Conservation (phyloP, 192 early-diverging fungal species). For the Gaertneriomyces semiglobifer region DNA sequence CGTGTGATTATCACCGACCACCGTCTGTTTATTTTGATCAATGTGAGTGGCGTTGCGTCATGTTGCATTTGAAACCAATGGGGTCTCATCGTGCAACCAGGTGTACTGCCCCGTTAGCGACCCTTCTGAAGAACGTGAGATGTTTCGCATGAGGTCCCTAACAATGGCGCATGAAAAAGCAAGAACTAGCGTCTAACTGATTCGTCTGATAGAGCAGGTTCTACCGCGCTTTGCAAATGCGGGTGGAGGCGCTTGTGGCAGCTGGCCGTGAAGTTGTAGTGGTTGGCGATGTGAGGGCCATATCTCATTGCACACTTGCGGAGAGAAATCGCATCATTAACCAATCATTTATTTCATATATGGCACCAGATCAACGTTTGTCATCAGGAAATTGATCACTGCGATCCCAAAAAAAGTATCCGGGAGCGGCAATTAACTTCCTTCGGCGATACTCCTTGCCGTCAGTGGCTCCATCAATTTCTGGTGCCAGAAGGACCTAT, state of each 20-base stretch:
- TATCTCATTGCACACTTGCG: neutral
- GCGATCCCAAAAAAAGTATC: slow-evolving; percentile 60
- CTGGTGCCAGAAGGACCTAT: slow-evolving; percentile 57
- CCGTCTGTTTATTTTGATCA: slow-evolving; percentile 69
- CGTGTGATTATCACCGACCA: slow-evolving; percentile 70
- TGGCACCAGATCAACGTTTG: slow-evolving; percentile 50
- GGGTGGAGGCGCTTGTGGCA: slow-evolving; percentile 46
- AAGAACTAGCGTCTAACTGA: slow-evolving; percentile 3
- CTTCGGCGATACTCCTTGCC: slow-evolving; percentile 55
- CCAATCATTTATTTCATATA: neutral
- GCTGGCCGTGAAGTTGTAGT: slow-evolving; percentile 58
- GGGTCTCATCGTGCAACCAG: neutral
- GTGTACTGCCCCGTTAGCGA: slow-evolving; percentile 64
- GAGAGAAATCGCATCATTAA: neutral
- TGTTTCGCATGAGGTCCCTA: slow-evolving; percentile 51
- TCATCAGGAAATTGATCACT: slow-evolving; percentile 66
- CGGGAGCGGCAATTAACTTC: slow-evolving; percentile 48
- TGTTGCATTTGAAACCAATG: slow-evolving; percentile 10
- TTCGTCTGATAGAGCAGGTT: slow-evolving; percentile 11
- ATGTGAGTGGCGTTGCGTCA: slow-evolving; percentile 30
- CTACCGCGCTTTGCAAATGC: slow-evolving; percentile 36
- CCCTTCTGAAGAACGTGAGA: slow-evolving; percentile 41
- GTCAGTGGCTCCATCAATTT: slow-evolving; percentile 66
- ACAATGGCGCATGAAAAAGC: slow-evolving; percentile 20
- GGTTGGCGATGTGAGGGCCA: slow-evolving; percentile 49